These are phyloP conservation scores for Pichia ethanolica DNA, from an alignment of 805 yeast genomes.

Conservation along the genomic window DNA sequence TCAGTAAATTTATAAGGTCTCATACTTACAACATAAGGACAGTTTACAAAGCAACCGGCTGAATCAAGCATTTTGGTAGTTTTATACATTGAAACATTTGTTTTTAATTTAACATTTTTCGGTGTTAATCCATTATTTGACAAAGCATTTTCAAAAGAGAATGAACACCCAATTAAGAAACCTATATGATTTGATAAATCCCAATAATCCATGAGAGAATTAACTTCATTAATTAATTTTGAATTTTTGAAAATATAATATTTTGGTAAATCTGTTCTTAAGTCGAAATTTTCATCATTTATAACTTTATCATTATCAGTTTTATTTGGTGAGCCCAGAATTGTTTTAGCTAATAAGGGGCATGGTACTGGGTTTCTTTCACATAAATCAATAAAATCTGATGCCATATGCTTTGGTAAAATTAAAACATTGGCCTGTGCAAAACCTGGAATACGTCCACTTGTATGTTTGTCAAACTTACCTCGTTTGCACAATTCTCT, in stretches of 20 bases:
- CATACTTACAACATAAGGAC: conserved; percentile 4
- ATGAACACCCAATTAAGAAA: conserved; percentile 5
- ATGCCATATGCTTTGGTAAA: neutral
- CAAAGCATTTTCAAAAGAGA: conserved; percentile 3
- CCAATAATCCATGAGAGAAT: neutral
- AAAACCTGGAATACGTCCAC: conserved; percentile 1
- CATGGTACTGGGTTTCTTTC: conserved; percentile 5
- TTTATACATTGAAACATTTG: conserved; percentile 3
- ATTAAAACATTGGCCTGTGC: conserved; percentile 4
- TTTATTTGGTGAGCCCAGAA: neutral
- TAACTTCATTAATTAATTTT: neutral
- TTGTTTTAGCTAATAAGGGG: conserved; percentile 2
- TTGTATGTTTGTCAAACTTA: neutral
- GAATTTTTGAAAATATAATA: neutral
- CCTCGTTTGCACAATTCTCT: neutral
- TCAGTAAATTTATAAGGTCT: neutral
- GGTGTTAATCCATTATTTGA: neutral
- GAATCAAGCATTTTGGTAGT: neutral
- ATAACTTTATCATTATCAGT: neutral
- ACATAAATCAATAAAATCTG: conserved; percentile 1
- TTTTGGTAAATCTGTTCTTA: conserved; percentile 2
- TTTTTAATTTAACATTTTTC: neutral
- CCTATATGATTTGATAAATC: neutral
- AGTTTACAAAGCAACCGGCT: neutral
- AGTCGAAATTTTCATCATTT: neutral